Conservation (phyloP, 345 rosid species). For the Boechera stricta region DNA sequence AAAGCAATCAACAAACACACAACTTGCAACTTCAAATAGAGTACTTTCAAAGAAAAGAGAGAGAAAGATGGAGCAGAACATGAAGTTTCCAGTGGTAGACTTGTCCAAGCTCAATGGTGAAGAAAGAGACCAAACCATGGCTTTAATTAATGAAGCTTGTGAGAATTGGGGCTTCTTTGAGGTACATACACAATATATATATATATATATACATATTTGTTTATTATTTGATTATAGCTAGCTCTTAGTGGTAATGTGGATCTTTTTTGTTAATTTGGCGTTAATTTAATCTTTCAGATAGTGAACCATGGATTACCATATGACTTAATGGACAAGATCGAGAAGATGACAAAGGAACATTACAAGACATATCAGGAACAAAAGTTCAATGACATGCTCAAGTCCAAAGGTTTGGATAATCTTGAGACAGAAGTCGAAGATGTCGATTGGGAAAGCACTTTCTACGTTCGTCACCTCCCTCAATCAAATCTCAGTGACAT, state of each 20-base stretch:
- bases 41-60: slow-evolving; percentile 18
- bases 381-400: slow-evolving; percentile 77
- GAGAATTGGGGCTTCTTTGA: slow-evolving; percentile 99
- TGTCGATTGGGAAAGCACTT: slow-evolving; percentile 91
- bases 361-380: slow-evolving; percentile 62
- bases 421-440: slow-evolving; percentile 62
- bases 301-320: slow-evolving; percentile 76
- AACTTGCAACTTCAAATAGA: slow-evolving; percentile 32
- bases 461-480: slow-evolving; percentile 77
- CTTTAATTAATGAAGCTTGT: slow-evolving; percentile 88
- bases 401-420: slow-evolving; percentile 59
- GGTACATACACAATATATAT: slow-evolving; percentile 50
- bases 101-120: slow-evolving; percentile 68
- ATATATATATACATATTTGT: neutral
- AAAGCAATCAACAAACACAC: slow-evolving; percentile 38
- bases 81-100: slow-evolving; percentile 70
- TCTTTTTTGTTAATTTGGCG: slow-evolving; percentile 1
- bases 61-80: slow-evolving; percentile 45
- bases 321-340: slow-evolving; percentile 73
- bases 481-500: slow-evolving; percentile 59
- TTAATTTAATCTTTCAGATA: slow-evolving; percentile 45
- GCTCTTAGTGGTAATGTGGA: slow-evolving; percentile 17
- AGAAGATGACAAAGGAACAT: slow-evolving; percentile 74
- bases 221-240: neutral
- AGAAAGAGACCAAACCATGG: slow-evolving; percentile 68